These are phyloP conservation scores for Colletotrichum plurivorum DNA, from an alignment of 2,329 filamentous ascomycete genomes.

Conservation along the genomic window DNA sequence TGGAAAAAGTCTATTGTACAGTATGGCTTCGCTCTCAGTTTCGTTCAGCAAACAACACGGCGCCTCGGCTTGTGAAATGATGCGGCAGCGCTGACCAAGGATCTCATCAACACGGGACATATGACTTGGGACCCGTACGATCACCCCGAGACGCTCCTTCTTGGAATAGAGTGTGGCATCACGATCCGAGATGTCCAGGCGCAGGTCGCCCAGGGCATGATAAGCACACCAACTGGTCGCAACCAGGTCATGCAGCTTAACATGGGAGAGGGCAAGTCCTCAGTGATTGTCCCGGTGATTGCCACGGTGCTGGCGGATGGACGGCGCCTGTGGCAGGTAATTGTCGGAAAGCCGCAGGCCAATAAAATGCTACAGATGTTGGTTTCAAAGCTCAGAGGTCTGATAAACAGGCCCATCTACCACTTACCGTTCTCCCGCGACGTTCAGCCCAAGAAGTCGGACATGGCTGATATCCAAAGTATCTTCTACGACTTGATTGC, in stretches of 20 bases:
- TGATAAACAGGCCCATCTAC: slow-evolving; percentile 67
- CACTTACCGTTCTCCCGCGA: slow-evolving; percentile 72
- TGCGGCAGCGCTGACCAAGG: too few species aligned
- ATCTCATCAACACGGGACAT: slow-evolving; percentile 71
- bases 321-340: slow-evolving; percentile 65
- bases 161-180: slow-evolving; percentile 75
- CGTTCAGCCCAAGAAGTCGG: slow-evolving; percentile 55
- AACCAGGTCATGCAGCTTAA: slow-evolving; percentile 76
- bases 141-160: slow-evolving; percentile 72
- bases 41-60: too few species aligned
- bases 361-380: slow-evolving; percentile 73
- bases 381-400: slow-evolving; percentile 65
- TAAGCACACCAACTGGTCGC: slow-evolving; percentile 48
- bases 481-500: slow-evolving; percentile 67
- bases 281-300: slow-evolving; percentile 77
- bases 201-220: slow-evolving; percentile 71
- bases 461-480: slow-evolving; percentile 55
- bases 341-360: slow-evolving; percentile 73
- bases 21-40: too few species aligned
- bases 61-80: too few species aligned
- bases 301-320: slow-evolving; percentile 67
- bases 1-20: too few species aligned
- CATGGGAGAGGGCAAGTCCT: slow-evolving; percentile 81
- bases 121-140: slow-evolving; percentile 66
- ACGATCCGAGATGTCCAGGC: slow-evolving; percentile 73